Evolutionary conservation across 148 eudicot genomes (phyloP).

Genomic region (Beta vulgaris): DNA sequence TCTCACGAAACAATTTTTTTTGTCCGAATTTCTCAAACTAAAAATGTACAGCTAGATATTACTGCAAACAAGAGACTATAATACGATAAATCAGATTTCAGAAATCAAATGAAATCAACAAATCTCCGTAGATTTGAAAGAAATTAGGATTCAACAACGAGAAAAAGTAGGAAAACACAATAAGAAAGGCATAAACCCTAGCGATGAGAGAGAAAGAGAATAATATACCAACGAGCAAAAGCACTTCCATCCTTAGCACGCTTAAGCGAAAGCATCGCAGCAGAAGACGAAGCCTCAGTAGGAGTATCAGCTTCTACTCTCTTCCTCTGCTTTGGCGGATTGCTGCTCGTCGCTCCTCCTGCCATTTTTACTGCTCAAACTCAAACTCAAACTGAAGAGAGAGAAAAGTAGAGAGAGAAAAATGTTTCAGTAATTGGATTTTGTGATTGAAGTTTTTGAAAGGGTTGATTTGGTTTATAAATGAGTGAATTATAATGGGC

Average conservation of each 20-base stretch:
- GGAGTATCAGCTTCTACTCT: conserved; percentile 66
- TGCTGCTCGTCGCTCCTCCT: conserved; percentile 26
- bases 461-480: neutral
- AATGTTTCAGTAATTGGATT: neutral
- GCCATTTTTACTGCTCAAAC: conserved; percentile 22
- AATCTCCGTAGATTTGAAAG: neutral
- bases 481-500: too few relatives aligned
- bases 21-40: too few relatives aligned
- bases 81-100: too few relatives aligned
- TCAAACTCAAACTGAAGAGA: neutral
- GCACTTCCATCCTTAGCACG: conserved; percentile 79
- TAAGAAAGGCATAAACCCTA: neutral
- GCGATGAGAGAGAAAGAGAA: neutral
- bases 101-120: too few relatives aligned
- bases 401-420: neutral
- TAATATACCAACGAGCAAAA: conserved; percentile 54
- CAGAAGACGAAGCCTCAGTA: conserved; percentile 16
- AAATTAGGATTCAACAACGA: neutral
- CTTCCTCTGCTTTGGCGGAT: conserved; percentile 45
- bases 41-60: too few relatives aligned
- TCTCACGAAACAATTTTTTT: too few relatives aligned
- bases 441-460: neutral
- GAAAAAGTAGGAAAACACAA: neutral
- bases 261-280: conserved; percentile 41
- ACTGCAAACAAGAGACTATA: too few relatives aligned